These are phyloP conservation scores for Fusarium continuum DNA, from an alignment of 2,329 filamentous ascomycete genomes.

Conservation along the genomic window DNA sequence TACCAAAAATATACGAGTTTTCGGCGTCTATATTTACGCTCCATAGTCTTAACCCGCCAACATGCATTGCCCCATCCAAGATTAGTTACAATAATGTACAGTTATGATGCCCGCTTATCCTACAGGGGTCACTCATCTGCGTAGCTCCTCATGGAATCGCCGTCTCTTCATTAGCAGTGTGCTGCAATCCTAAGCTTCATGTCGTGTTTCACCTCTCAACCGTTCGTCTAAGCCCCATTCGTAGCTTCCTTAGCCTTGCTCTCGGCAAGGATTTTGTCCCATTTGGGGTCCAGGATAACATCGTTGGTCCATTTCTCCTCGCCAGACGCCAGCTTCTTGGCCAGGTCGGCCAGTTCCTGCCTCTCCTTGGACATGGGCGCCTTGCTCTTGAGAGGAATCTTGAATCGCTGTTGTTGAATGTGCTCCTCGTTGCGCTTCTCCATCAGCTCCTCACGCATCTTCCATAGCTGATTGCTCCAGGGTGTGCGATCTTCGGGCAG, in stretches of 20 bases:
- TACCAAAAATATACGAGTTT: slow-evolving; percentile 15
- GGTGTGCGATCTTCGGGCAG: slow-evolving; percentile 67
- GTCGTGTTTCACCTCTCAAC: slow-evolving; percentile 7
- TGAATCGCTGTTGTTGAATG: slow-evolving; percentile 45
- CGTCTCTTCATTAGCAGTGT: slow-evolving; percentile 37
- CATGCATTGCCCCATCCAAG: slow-evolving; percentile 34
- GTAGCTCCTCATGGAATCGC: slow-evolving; percentile 22
- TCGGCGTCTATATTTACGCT: slow-evolving; percentile 40
- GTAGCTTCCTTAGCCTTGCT: slow-evolving; percentile 36
- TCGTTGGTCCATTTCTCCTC: slow-evolving; percentile 68
- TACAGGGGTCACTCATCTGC: slow-evolving; percentile 34
- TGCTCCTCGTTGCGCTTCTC: slow-evolving; percentile 52
- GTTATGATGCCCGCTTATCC: slow-evolving; percentile 42
- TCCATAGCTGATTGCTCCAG: slow-evolving; percentile 72
- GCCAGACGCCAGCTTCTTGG: slow-evolving; percentile 68
- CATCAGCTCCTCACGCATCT: slow-evolving; percentile 60
- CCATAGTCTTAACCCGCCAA: slow-evolving; percentile 36
- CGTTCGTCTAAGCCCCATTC: slow-evolving; percentile 37
- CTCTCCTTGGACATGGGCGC: slow-evolving; percentile 54
- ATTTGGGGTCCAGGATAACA: slow-evolving; percentile 57
- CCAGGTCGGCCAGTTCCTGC: slow-evolving; percentile 67
- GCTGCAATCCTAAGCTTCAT: slow-evolving; percentile 10
- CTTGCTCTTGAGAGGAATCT: slow-evolving; percentile 54
- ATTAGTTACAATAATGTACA: slow-evolving; percentile 49
- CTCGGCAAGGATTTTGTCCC: slow-evolving; percentile 49